Evolutionary conservation across 2,329 filamentous ascomycete species (phyloP).

Genomic region (Orbilia quercus): DNA sequence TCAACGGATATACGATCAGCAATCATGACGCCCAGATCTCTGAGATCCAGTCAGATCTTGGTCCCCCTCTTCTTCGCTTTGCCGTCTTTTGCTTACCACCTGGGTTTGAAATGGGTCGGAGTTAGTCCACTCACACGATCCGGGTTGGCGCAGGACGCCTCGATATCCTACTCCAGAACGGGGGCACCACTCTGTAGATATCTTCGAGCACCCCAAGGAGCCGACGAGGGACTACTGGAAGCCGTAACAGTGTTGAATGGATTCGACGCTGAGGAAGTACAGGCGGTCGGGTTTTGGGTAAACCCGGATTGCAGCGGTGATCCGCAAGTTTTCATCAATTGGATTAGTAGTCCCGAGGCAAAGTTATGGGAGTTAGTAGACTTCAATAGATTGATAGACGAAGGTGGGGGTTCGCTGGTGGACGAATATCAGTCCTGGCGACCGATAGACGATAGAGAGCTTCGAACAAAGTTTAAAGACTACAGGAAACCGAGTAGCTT

Average conservation of each 20-base stretch:
- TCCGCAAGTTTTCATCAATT: constrained; percentile 21
- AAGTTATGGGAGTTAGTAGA: constrained; percentile 29
- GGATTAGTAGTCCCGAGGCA: constrained; percentile 1
- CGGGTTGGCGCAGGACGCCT: not conserved
- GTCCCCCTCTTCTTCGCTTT: not conserved
- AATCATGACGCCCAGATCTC: not conserved
- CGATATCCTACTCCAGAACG: not conserved
- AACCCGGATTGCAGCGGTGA: constrained; percentile 8
- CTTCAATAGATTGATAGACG: constrained; percentile 9
- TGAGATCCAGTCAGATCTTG: not conserved
- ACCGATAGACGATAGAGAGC: constrained; percentile 11
- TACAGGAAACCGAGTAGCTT: constrained; percentile 5
- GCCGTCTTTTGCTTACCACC: constrained; percentile 1
- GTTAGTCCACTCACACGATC: not conserved
- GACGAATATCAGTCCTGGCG: constrained; percentile 15
- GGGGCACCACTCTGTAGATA: not conserved
- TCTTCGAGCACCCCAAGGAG: not conserved
- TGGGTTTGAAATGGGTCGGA: constrained; percentile 16
- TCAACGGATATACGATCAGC: not conserved
- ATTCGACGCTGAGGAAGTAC: constrained; percentile 9
- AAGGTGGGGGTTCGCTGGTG: not conserved
- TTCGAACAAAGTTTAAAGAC: not conserved
- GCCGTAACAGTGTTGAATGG: constrained; percentile 16
- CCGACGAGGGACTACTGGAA: constrained; percentile 2
- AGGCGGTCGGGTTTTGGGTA: constrained; percentile 15